Conservation (phyloP, 805 yeast species). For the Pichia scutulata region DNA sequence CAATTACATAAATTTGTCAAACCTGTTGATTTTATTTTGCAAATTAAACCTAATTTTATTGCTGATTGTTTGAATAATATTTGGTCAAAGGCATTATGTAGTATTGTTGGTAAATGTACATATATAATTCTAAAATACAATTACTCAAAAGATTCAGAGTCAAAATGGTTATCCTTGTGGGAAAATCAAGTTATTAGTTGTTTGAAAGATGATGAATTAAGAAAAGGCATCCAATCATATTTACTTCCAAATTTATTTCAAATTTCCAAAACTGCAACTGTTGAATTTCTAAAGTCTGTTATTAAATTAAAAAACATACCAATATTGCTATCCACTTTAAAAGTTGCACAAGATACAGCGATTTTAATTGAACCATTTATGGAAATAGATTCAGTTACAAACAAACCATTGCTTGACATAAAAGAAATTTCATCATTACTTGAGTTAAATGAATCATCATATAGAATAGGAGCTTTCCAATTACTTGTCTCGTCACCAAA, state of each 20-base stretch:
- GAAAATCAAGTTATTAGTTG: slow-evolving; percentile 28
- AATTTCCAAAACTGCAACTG: slow-evolving; percentile 35
- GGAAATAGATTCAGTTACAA: slow-evolving; percentile 28
- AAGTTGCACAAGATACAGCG: slow-evolving; percentile 55
- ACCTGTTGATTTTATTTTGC: slow-evolving; percentile 33
- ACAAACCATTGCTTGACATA: slow-evolving; percentile 10
- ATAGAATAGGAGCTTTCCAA: slow-evolving; percentile 50
- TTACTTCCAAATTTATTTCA: slow-evolving; percentile 58
- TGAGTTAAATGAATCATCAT: slow-evolving; percentile 32
- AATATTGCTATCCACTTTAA: slow-evolving; percentile 46
- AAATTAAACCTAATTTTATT: slow-evolving; percentile 39
- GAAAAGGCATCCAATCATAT: slow-evolving; percentile 48
- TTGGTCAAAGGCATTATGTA: slow-evolving; percentile 55
- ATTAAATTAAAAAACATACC: slow-evolving; percentile 23
- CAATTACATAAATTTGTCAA: slow-evolving; percentile 42
- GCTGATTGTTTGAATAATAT: slow-evolving; percentile 41
- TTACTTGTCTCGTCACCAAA: slow-evolving; percentile 55
- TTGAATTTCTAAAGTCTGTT: slow-evolving; percentile 21
- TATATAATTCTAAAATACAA: slow-evolving; percentile 33
- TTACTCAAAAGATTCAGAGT: slow-evolving; percentile 13
- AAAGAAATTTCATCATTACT: slow-evolving; percentile 34
- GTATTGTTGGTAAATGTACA: slow-evolving; percentile 54
- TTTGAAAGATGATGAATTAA: slow-evolving; percentile 26
- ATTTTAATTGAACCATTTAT: slow-evolving; percentile 45
- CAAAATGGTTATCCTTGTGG: slow-evolving; percentile 51